These are phyloP conservation scores for Rosa hybrid DNA, from an alignment of 331 rosid genomes.

Conservation along the genomic window DNA sequence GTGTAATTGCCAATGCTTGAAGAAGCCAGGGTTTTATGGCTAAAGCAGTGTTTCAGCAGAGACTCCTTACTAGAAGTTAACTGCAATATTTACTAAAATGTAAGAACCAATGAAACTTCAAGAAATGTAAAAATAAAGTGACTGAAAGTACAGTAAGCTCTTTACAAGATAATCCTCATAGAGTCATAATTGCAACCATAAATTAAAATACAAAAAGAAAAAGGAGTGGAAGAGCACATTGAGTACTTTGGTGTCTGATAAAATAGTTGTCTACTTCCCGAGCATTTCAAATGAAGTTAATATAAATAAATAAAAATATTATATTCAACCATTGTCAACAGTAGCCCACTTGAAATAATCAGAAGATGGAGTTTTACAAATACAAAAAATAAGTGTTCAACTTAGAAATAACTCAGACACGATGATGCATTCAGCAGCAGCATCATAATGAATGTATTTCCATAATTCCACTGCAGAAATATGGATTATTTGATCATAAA, in stretches of 20 bases:
- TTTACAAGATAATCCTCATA: neutral
- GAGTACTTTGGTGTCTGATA: neutral
- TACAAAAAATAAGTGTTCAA: neutral
- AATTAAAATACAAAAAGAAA: neutral
- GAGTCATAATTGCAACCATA: neutral
- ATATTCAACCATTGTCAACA: neutral
- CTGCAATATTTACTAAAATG: conserved; percentile 44
- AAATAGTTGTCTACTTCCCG: neutral
- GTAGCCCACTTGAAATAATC: neutral
- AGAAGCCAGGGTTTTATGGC: conserved; percentile 34
- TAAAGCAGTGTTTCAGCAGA: conserved; percentile 56
- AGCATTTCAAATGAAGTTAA: conserved; percentile 9
- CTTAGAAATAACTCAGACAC: neutral
- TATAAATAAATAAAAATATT: neutral
- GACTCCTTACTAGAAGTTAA: conserved; percentile 60
- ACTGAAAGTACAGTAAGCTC: neutral
- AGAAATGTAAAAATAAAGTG: neutral
- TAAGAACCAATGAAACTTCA: conserved; percentile 8
- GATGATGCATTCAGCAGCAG: neutral
- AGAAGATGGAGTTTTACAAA: neutral
- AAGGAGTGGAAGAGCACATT: neutral
- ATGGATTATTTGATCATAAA: neutral
- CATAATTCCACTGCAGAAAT: neutral
- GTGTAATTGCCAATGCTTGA: conserved; percentile 36
- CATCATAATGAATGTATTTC: neutral